phyloP scores from a whole-genome alignment of 306 rosid genomes.

The Corylus avellana region DNA sequence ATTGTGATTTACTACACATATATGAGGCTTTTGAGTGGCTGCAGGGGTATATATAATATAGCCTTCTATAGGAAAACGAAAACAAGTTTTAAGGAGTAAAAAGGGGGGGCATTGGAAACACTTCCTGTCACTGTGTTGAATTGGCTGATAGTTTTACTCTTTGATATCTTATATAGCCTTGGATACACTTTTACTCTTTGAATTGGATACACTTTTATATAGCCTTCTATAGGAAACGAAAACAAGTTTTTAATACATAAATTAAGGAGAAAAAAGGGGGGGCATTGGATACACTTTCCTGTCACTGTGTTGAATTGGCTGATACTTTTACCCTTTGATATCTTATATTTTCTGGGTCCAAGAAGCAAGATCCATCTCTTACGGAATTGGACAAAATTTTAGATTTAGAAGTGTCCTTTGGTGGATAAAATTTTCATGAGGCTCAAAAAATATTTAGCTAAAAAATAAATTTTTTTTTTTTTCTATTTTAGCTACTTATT shows the following conservation, averaged over 20 bases:
- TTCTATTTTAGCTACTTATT: too few species aligned
- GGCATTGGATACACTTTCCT: neutral
- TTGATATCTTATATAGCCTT: too few species aligned
- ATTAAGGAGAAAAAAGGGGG: neutral
- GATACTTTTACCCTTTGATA: too few species aligned
- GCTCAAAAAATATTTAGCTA: too few species aligned
- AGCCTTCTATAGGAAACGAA: neutral
- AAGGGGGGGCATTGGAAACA: neutral
- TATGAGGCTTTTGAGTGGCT: neutral
- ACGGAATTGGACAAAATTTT: too few species aligned
- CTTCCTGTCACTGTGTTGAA: neutral
- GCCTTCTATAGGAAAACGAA: neutral
- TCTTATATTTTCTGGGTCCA: too few species aligned
- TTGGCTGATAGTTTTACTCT: too few species aligned
- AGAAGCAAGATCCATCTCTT: too few species aligned
- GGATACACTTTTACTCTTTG: too few species aligned
- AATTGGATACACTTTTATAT: neutral
- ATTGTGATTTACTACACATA: neutral
- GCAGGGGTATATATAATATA: neutral
- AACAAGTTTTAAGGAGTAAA: constrained; percentile 16
- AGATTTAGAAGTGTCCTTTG: too few species aligned
- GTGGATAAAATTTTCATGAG: too few species aligned
- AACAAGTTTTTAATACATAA: constrained; percentile 17
- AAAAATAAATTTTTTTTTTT: too few species aligned
- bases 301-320: neutral